Evolutionary conservation across 129 eudicot species (phyloP), one percentile per base, ranked within the genome.

Genomic region (Tanacetum coccineum): DNA sequence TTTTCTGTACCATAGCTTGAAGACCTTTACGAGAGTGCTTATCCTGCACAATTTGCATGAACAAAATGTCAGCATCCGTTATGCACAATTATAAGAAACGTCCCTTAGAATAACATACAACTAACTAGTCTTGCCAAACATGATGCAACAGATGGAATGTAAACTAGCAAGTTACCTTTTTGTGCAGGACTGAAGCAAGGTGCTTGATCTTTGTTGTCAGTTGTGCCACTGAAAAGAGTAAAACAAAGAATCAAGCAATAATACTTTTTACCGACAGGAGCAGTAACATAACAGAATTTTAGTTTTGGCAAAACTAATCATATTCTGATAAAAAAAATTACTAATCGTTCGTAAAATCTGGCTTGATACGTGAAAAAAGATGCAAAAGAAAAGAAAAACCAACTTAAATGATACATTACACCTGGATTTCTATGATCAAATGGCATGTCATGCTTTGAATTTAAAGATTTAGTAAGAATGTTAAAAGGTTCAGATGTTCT

Each of bases 1-100:
- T 88, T 71, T 50, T 74, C 58, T 86, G 86, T 26, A 93, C 95
- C 95, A 89, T 93, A 32, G 80, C 91, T 80, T 71, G 87, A 57
- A 88, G 95, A 30, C 98, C 98, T 66, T 79, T 81, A 30, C 84
- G 79, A 59, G 98, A 93, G 77, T 88, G 96, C 74, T 93, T 86
- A 81, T 88, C 98, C 98, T 92, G 76, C 66, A 75, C 9, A 71
- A 42, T 17, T 18, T 50, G 18, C 46, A 71, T 51, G 8, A 57
- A 59, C 39, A 19, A 36, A 36, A 32, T 32, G 6, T 28, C 32
- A 5, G 40, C 32, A 28, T 3, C 32, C 6, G 36, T 13, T 48
- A n/a, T 49, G 11, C n/a, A 66, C 10, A 50, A 49, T 11, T 6
- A 22, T 26, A 28, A 36, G 1, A 39, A 7, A 30, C 14, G 42